These are phyloP conservation scores for Ambrosiella xylebori DNA, from an alignment of 2,329 filamentous ascomycete genomes.

Conservation along the genomic window DNA sequence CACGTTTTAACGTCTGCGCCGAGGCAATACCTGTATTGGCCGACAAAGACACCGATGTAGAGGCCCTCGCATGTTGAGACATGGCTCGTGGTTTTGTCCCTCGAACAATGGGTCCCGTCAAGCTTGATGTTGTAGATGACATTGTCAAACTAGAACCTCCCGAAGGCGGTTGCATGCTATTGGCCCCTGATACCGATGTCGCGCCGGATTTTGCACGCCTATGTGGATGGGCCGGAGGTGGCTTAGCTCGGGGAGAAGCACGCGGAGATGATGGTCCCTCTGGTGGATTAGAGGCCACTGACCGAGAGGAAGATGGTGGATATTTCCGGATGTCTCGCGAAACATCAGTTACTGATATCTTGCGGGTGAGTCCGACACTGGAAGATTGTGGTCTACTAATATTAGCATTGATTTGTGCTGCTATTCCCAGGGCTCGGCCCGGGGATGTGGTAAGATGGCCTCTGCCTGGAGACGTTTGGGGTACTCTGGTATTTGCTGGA, in stretches of 20 bases:
- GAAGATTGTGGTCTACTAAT: not conserved
- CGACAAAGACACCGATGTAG: not conserved
- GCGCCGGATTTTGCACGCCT: constrained; percentile 5
- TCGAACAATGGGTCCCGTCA: not conserved
- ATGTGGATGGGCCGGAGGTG: not conserved
- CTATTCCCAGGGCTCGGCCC: not conserved
- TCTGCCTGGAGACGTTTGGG: not conserved
- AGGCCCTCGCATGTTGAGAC: constrained; percentile 8
- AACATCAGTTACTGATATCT: not conserved
- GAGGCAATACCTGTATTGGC: not conserved
- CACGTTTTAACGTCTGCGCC: not conserved
- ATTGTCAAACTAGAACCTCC: not conserved
- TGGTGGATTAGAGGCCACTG: not conserved
- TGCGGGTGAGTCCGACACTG: not conserved
- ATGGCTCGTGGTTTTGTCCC: constrained; percentile 17
- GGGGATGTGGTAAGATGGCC: not conserved
- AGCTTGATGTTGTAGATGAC: not conserved
- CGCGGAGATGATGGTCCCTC: not conserved
- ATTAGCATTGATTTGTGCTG: not conserved
- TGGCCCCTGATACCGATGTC: not conserved
- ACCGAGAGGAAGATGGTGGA: constrained; percentile 20
- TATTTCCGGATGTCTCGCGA: constrained; percentile 15
- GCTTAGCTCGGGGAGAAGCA: not conserved
- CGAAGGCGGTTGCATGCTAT: not conserved
- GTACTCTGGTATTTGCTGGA: not conserved